phyloP scores from a whole-genome alignment of 2,329 filamentous ascomycete species.

The Diaporthe amygdali region DNA sequence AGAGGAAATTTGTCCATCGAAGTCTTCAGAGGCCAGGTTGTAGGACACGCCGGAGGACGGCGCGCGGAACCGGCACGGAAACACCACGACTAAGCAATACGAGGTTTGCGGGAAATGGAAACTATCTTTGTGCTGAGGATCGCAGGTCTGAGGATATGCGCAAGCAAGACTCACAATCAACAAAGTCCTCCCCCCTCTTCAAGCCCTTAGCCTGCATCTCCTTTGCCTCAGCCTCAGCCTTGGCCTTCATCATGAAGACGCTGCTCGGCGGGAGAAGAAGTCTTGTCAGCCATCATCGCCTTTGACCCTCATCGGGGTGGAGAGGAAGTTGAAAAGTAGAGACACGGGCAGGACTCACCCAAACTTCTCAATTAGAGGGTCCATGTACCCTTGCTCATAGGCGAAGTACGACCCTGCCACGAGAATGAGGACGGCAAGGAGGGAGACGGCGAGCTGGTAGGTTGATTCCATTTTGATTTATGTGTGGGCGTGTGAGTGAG shows the following conservation, averaged over 20 bases:
- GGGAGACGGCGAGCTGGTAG: constrained; percentile 32
- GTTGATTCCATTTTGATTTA: constrained; percentile 22
- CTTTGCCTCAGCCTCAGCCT: constrained; percentile 46
- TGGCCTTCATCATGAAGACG: constrained; percentile 44
- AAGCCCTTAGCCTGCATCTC: constrained; percentile 43
- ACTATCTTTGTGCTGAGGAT: neutral
- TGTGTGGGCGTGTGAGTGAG: neutral
- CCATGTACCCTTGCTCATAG: constrained; percentile 43
- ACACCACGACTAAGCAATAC: neutral
- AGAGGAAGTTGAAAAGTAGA: neutral
- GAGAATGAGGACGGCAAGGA: constrained; percentile 34
- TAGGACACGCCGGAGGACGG: neutral
- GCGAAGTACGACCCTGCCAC: constrained; percentile 38
- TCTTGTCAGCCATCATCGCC: neutral
- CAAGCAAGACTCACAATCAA: constrained; percentile 37
- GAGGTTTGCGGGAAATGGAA: neutral
- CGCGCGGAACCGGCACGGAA: neutral
- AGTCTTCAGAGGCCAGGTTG: neutral
- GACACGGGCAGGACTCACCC: constrained; percentile 28
- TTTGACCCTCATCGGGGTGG: neutral
- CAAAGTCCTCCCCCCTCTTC: constrained; percentile 44
- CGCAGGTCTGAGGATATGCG: neutral
- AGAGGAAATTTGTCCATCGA: neutral
- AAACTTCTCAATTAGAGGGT: constrained; percentile 43
- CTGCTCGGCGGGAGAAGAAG: constrained; percentile 3